Evolutionary conservation across 805 yeast genomes (phyloP).

Genomic region (Wickerhamiella bombiphila): DNA sequence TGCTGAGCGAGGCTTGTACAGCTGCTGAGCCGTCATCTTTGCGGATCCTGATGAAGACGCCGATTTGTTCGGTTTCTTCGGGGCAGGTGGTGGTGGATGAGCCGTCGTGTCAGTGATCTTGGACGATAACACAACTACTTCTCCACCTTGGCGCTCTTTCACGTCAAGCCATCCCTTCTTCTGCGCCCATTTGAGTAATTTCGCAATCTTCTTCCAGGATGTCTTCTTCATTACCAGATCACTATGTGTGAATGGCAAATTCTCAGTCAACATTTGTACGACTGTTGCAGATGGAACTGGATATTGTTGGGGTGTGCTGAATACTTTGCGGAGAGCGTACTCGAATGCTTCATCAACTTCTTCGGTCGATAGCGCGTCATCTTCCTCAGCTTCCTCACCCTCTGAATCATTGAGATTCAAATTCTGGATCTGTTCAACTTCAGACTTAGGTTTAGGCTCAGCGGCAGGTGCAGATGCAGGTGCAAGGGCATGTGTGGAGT

Average conservation of each 20-base stretch:
- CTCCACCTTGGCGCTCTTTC: constrained; percentile 78
- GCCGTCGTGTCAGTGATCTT: constrained; percentile 6
- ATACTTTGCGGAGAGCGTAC: constrained; percentile 55
- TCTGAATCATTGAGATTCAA: constrained; percentile 1
- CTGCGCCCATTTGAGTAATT: constrained; percentile 75
- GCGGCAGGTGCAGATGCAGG: constrained; percentile 6
- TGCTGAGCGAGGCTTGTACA: constrained; percentile 20
- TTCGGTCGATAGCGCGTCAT: constrained; percentile 8
- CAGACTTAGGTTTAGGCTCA: constrained; percentile 1
- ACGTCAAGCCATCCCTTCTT: constrained; percentile 51
- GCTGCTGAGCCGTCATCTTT: constrained; percentile 16
- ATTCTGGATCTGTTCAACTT: constrained; percentile 1
- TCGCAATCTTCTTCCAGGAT: constrained; percentile 79
- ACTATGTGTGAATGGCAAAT: constrained; percentile 42
- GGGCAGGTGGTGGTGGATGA: constrained; percentile 4
- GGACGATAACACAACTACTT: constrained; percentile 41
- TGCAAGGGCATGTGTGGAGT: constrained; percentile 10
- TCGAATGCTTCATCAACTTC: constrained; percentile 44
- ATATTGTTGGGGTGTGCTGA: constrained; percentile 31
- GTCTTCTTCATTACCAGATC: constrained; percentile 46
- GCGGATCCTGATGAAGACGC: constrained; percentile 3
- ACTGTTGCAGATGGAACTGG: constrained; percentile 67
- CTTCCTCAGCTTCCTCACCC: constrained; percentile 4
- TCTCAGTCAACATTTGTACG: constrained; percentile 45
- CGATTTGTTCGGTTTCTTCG: constrained; percentile 1